Base-by-base conservation (phyloP, 139 green algal genomes). In the Ulvella scutata region DNA sequence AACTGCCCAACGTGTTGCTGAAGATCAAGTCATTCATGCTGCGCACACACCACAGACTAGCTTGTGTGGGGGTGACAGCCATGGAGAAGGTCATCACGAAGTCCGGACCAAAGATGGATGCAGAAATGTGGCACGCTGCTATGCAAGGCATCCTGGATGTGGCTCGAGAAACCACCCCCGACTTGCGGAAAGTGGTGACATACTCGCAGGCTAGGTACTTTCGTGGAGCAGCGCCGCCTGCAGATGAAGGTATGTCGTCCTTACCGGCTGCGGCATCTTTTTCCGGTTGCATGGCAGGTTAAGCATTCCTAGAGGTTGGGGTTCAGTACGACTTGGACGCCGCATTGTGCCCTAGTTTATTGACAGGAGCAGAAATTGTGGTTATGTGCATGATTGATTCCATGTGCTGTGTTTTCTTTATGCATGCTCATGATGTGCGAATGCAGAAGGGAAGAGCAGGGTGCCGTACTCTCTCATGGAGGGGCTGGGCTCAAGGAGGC, bases 61-160 rank as follows among this genome's bases (percentile, higher is more conserved):
- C 95, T 3, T 87, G 86, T 3, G 91, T 97, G 43, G 94, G 93
- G 4, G 91, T 98, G 43, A 90, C 89, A 33, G 93, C 92, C 0
- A 82, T 96, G 37, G 79, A 89, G 59, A 80, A 89, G 0, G 82
- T 98, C 23, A 78, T 93, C 13, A 79, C 80, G 43, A 83, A 83
- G 43, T 83, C 82, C 4, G 90, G 82, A 1, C 17, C 61, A 0
- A 38, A 76, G 3, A 80, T 93, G 79, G 76, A 81, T 33, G 43
- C 81, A 4, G 76, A 83, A 3, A 82, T 62, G 3, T 95, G 90
- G 90, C 33, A 82, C 34, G 72, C 77, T 76, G 81, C 84, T 38
- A 60, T 84, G 13, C 74, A 4, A 43, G 79, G 67, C 72, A 72
- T 77, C 74, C 37, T n/a, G 26, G 36, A 9, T 21, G 61, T 62